Percentiles rank a stretch among this genome's conserved stretches.
Evolutionary conservation across 352 stramenopile species (phyloP).

Genomic region (Globisporangium takayamanum): DNA sequence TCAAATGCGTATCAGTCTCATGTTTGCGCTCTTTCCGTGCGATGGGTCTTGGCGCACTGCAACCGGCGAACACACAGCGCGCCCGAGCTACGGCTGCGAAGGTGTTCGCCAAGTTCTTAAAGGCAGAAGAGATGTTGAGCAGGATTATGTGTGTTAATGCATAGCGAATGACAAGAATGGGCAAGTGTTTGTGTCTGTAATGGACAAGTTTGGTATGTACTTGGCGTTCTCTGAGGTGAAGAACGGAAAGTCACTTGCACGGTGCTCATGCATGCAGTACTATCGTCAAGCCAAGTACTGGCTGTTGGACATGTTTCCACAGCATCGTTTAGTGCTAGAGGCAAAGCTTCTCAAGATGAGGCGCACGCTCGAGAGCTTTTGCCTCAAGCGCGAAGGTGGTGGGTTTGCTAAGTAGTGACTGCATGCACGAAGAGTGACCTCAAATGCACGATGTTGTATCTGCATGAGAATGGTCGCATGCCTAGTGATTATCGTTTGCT

Average conservation of each 20-base stretch:
- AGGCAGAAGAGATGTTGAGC: too few species aligned
- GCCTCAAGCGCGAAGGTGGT: background rate
- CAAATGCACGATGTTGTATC: background rate
- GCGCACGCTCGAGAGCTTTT: background rate
- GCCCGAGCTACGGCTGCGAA: too few species aligned
- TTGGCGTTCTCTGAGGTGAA: background rate
- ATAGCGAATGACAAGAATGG: too few species aligned
- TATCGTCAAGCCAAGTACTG: background rate
- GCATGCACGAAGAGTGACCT: background rate
- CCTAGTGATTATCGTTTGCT: background rate
- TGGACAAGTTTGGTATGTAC: background rate
- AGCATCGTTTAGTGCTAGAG: background rate
- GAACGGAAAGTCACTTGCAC: background rate
- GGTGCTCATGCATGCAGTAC: background rate
- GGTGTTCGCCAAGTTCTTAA: too few species aligned
- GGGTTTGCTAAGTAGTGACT: background rate
- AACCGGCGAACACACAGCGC: too few species aligned
- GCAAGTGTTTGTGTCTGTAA: too few species aligned
- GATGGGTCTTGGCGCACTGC: too few species aligned
- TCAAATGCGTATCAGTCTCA: too few species aligned
- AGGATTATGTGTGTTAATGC: too few species aligned
- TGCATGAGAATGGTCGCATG: background rate
- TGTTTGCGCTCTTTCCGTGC: too few species aligned
- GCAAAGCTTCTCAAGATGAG: background rate
- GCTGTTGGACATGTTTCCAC: background rate